Percentiles rank a stretch among this genome's conserved stretches.
phyloP scores from a whole-genome alignment of 139 green algal genomes.

The Chlamydomonas sphaeroides region DNA sequence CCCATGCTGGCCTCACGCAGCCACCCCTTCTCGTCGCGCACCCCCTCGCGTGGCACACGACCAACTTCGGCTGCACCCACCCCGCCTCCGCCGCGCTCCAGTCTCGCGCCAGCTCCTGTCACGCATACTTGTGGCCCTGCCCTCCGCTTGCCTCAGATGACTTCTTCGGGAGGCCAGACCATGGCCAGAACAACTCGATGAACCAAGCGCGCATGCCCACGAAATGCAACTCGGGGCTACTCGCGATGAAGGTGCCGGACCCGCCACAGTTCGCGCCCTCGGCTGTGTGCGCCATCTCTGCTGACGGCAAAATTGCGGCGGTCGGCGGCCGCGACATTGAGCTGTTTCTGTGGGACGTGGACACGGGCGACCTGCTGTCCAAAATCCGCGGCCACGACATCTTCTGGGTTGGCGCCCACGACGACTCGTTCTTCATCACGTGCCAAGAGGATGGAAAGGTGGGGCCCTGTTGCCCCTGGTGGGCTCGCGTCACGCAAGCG shows the following conservation, averaged over 20 bases:
- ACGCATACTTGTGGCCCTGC: background rate
- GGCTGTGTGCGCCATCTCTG: conserved; percentile 46
- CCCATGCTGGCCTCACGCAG: background rate
- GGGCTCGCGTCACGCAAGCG: no score
- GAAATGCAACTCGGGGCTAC: conserved; percentile 33
- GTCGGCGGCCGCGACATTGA: conserved; percentile 59
- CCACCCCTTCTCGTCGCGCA: no score
- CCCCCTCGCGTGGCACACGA: no score
- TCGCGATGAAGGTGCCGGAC: conserved; percentile 56
- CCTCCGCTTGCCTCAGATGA: conserved; percentile 7
- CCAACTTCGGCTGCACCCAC: background rate
- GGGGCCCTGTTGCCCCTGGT: no score
- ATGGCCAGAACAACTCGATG: conserved; percentile 1
- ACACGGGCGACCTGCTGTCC: conserved; percentile 48
- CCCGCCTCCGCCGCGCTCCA: background rate
- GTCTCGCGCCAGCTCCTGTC: background rate
- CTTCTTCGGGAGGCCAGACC: conserved; percentile 35
- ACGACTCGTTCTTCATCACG: conserved; percentile 60
- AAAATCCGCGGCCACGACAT: conserved; percentile 58
- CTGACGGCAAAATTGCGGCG: conserved; percentile 54
- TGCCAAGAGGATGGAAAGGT: conserved; percentile 57
- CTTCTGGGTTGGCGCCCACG: conserved; percentile 50
- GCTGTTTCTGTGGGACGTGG: conserved; percentile 54
- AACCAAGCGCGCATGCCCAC: conserved; percentile 23
- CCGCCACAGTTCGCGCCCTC: conserved; percentile 51